phyloP scores from a whole-genome alignment of 2,329 filamentous ascomycete genomes.

The Aspergillus puulaauensis region DNA sequence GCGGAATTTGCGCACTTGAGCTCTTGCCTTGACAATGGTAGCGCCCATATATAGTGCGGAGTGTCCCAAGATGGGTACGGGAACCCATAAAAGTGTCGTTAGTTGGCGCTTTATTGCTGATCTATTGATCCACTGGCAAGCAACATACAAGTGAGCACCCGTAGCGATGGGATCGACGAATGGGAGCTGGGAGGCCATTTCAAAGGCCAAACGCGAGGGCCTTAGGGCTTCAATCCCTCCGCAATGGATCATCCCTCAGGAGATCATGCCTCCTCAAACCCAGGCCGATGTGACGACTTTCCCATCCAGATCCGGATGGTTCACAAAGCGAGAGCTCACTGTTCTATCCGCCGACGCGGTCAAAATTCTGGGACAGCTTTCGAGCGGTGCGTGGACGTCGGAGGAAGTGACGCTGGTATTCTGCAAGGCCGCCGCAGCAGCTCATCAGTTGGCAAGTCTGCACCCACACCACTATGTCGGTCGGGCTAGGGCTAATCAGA shows the following conservation, averaged over 20 bases:
- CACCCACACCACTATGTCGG: neutral
- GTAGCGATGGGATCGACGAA: no score
- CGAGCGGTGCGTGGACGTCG: slow-evolving; percentile 46
- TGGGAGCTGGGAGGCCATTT: no score
- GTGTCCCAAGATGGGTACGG: no score
- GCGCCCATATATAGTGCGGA: no score
- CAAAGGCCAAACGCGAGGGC: slow-evolving; percentile 38
- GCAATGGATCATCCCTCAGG: slow-evolving; percentile 57
- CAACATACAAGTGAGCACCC: no score
- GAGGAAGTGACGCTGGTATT: slow-evolving; percentile 54
- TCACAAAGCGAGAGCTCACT: slow-evolving; percentile 52
- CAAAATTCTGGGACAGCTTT: slow-evolving; percentile 34
- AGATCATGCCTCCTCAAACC: slow-evolving; percentile 53
- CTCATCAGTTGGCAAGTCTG: slow-evolving; percentile 52
- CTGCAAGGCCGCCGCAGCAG: slow-evolving; percentile 55
- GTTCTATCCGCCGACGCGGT: slow-evolving; percentile 45
- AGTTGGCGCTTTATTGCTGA: no score
- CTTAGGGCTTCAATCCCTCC: slow-evolving; percentile 53
- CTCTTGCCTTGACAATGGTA: no score
- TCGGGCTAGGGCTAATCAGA: neutral
- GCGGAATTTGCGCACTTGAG: no score
- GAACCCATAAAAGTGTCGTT: no score
- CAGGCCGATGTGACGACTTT: slow-evolving; percentile 59
- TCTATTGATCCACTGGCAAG: no score
- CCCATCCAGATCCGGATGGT: slow-evolving; percentile 58